Base-by-base conservation (phyloP, 75 land plant species). In the Ceratopteris richardii region DNA sequence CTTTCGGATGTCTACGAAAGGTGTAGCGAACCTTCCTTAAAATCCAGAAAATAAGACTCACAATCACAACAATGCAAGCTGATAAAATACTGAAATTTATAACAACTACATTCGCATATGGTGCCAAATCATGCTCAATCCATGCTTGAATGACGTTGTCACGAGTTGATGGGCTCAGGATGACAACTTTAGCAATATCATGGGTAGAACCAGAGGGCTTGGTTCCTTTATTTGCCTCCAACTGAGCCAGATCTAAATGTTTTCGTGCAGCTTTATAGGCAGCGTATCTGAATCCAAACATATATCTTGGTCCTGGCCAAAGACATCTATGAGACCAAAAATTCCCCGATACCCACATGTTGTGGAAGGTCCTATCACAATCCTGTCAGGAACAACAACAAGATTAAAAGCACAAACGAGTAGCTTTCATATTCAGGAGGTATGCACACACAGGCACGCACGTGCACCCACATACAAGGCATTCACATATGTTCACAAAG, bases 271-370 rank as follows among this genome's bases (percentile, higher is more conserved):
- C 57, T 25, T 51, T 51, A 44, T 63, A 64, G 16, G 77, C 74
- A 16, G 57, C 63, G 21, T 75, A 56, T 72, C 71, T 75, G 75
- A 75, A 75, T 12, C 77, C 77, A 59, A 75, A 75, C 25, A 58
- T 64, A 25, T 75, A 75, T 18, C 61, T 50, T 29, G 77, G 77
- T 10, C 77, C 74, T 16, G 74, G 77, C 77, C 77, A 75, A 27
- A 70, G 46, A 54, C 74, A 75, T 54, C 71, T 75, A 11, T 44
- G 63, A 25, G 77, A 74, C 77, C 77, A 74, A 47, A 71, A 70
- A 17, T 67, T 42, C 51, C 75, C 39, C 20, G 67, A 53, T 41
- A 29, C 46, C 61, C 59, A 69, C 31, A 74, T 56, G 22, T 69
- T 57, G 13, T 68, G 36, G n/a, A 61, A 28, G 17, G 46, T 69